A percentile compares a stretch with the other conserved stretches of the same genome.
phyloP scores from a whole-genome alignment of 2,329 filamentous ascomycete genomes.

The Pestalotiopsis sp. region DNA sequence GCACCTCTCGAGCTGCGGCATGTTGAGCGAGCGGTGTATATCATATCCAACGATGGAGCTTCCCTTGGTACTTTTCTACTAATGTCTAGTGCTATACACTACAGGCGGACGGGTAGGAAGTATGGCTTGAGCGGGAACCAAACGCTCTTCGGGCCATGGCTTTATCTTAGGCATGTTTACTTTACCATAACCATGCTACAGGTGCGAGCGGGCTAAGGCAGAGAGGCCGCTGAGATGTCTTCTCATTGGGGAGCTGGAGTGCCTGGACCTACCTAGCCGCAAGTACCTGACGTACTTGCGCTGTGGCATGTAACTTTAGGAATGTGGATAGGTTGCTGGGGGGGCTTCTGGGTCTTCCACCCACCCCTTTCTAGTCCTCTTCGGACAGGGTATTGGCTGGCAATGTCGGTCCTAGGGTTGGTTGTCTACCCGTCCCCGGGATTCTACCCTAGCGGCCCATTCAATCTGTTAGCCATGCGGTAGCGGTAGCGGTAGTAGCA shows the following conservation, averaged over 20 bases:
- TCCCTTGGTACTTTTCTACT: background rate
- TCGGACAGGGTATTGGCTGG: slow-evolving; percentile 5
- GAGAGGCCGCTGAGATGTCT: background rate
- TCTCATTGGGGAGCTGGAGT: background rate
- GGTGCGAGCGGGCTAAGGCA: background rate
- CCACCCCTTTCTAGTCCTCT: background rate
- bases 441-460: slow-evolving; percentile 13
- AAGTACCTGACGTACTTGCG: background rate
- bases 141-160: background rate
- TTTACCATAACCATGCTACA: background rate
- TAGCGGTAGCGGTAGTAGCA: background rate
- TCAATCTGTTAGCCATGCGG: background rate
- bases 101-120: background rate
- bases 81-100: background rate
- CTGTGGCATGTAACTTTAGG: background rate
- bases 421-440: slow-evolving; percentile 14
- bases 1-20: background rate
- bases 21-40: background rate
- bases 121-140: background rate
- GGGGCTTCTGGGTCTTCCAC: background rate
- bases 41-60: background rate
- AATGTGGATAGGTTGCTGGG: background rate
- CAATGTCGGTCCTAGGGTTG: slow-evolving; percentile 11
- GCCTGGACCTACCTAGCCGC: background rate
- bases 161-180: background rate